phyloP scores from a whole-genome alignment of 2,329 filamentous ascomycete species.

The Phyllosticta capitalensis region DNA sequence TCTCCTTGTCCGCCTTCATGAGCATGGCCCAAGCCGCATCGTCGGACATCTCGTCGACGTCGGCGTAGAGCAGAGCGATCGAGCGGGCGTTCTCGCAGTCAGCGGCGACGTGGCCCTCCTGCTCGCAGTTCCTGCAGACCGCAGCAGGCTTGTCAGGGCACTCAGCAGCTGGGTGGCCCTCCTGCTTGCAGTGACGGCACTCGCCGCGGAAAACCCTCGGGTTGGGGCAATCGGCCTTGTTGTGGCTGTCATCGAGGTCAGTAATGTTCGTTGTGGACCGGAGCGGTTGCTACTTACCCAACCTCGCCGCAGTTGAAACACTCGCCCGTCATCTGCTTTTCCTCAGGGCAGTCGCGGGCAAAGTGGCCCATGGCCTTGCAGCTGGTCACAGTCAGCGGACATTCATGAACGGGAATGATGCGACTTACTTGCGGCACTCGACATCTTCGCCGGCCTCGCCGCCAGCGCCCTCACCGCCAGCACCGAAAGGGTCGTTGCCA shows the following conservation, averaged over 20 bases:
- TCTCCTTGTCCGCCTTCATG: conserved; percentile 38
- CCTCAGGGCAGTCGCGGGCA: conserved; percentile 39
- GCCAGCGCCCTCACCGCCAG: background rate
- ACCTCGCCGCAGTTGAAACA: conserved; percentile 54
- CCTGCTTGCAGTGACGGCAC: conserved; percentile 48
- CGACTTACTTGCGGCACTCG: conserved; percentile 10
- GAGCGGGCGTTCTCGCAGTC: conserved; percentile 37
- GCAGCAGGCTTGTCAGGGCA: conserved; percentile 52
- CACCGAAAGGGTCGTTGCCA: background rate
- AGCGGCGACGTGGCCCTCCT: conserved; percentile 34
- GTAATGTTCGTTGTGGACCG: conserved; percentile 8
- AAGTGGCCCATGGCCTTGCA: conserved; percentile 37
- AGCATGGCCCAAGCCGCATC: conserved; percentile 43
- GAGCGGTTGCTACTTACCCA: conserved; percentile 28
- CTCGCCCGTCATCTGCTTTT: conserved; percentile 33
- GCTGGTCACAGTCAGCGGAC: conserved; percentile 25
- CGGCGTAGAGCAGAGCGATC: conserved; percentile 20
- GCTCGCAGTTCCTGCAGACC: conserved; percentile 46
- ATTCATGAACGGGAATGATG: background rate
- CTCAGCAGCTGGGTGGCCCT: conserved; percentile 49
- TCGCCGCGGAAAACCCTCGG: conserved; percentile 46
- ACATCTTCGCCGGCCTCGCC: conserved; percentile 2
- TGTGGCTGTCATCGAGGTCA: conserved; percentile 39
- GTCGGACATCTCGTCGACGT: conserved; percentile 38
- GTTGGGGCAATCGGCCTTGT: conserved; percentile 53